A percentile compares a stretch with the other conserved stretches of the same genome.
Evolutionary conservation across 2,329 filamentous ascomycete species (phyloP).

Genomic region (Fusarium pilosicola): DNA sequence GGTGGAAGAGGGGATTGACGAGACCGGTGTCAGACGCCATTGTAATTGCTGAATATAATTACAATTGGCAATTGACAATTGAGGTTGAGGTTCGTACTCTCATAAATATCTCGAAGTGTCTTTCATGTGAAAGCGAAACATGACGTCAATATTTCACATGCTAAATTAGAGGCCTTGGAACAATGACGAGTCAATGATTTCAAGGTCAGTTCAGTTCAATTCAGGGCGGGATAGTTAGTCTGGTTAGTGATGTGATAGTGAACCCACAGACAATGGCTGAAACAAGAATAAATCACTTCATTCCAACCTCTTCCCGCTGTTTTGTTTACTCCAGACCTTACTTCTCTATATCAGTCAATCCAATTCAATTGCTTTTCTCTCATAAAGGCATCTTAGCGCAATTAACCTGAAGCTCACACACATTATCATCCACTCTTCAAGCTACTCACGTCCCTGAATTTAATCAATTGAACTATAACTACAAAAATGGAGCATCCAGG

Average conservation of each 20-base stretch:
- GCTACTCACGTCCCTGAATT: background rate
- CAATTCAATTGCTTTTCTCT: background rate
- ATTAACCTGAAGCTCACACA: background rate
- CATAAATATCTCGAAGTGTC: background rate
- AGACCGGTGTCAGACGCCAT: conserved; percentile 47
- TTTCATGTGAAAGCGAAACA: conserved; percentile 34
- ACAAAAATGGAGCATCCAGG: conserved; percentile 53
- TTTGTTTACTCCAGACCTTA: background rate
- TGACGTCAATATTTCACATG: conserved; percentile 45
- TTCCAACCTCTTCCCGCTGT: conserved; percentile 18
- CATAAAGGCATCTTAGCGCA: background rate
- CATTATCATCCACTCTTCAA: background rate
- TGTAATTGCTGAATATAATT: background rate
- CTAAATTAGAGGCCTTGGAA: background rate
- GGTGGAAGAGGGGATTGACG: conserved; percentile 59
- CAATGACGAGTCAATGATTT: conserved; percentile 35
- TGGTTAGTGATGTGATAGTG: background rate
- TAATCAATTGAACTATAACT: background rate
- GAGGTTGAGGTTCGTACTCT: background rate
- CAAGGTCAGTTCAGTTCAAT: background rate
- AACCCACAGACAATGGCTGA: conserved; percentile 23
- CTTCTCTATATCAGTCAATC: background rate
- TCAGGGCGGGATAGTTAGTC: background rate
- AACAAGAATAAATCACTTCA: conserved; percentile 24
- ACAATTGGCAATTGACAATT: background rate